These are phyloP conservation scores for Arabis hirsuta DNA, from an alignment of 345 rosid species.

Conservation along the genomic window DNA sequence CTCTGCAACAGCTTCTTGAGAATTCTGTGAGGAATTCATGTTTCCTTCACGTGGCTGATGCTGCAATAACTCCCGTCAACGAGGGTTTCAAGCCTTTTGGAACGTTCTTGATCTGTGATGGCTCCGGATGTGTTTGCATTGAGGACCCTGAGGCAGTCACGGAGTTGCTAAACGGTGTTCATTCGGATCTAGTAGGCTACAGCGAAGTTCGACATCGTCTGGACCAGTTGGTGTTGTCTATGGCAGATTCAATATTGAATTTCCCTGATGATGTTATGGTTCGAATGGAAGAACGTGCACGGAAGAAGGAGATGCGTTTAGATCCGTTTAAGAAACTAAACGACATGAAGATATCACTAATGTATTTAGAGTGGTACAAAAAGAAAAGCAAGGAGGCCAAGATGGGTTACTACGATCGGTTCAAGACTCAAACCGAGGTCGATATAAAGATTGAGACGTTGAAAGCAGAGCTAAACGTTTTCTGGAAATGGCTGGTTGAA, in stretches of 20 bases:
- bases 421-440: slow-evolving; percentile 24
- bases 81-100: slow-evolving; percentile 54
- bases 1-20: slow-evolving; percentile 47
- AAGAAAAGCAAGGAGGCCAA: slow-evolving; percentile 39
- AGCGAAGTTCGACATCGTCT: background rate
- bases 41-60: slow-evolving; percentile 55
- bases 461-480: slow-evolving; percentile 41
- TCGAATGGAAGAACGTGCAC: slow-evolving; percentile 38
- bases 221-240: background rate
- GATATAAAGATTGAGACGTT: background rate
- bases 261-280: slow-evolving; percentile 10
- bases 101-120: slow-evolving; percentile 53
- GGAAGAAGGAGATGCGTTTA: slow-evolving; percentile 28
- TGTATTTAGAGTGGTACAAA: slow-evolving; percentile 65
- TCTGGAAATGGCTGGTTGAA: slow-evolving; percentile 59
- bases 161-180: slow-evolving; percentile 26
- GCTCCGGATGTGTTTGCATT: slow-evolving; percentile 47
- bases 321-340: slow-evolving; percentile 48
- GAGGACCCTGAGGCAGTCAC: slow-evolving; percentile 54
- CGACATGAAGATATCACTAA: slow-evolving; percentile 49
- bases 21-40: slow-evolving; percentile 51
- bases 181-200: slow-evolving; percentile 33
- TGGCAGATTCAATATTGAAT: background rate
- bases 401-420: slow-evolving; percentile 67
- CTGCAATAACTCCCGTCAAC: background rate